These are phyloP conservation scores for Serendipita vermifera DNA, from an alignment of 768 basidiomycete species.

Conservation along the genomic window DNA sequence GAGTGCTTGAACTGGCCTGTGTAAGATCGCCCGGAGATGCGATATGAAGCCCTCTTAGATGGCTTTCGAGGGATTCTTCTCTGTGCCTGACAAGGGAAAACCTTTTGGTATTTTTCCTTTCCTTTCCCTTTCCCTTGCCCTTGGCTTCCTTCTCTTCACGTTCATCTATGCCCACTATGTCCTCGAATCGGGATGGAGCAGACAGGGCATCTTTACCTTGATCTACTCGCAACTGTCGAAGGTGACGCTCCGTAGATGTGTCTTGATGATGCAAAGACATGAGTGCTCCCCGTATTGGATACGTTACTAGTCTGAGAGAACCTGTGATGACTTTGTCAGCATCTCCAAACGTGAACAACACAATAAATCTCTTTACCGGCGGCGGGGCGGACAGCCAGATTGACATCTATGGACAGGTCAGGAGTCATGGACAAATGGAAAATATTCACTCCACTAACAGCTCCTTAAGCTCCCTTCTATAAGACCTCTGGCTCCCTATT, in stretches of 20 bases:
- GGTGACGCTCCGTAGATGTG: constrained; percentile 28
- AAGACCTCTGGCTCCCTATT: constrained; percentile 26
- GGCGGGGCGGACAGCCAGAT: constrained; percentile 25
- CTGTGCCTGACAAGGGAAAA: neutral
- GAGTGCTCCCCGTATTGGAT: constrained; percentile 28
- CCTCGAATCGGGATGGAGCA: neutral
- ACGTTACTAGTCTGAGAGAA: constrained; percentile 23
- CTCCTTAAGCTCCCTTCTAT: constrained; percentile 27
- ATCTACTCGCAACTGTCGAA: constrained; percentile 24
- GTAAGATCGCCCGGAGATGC: neutral
- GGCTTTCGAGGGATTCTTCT: neutral
- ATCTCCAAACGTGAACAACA: neutral
- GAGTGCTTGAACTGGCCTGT: neutral
- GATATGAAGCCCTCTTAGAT: neutral
- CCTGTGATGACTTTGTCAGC: constrained; percentile 4
- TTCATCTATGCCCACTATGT: neutral
- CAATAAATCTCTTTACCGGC: too few species aligned
- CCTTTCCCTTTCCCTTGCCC: neutral
- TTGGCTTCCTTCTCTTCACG: neutral
- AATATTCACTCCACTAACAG: constrained; percentile 18
- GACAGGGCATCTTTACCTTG: constrained; percentile 22
- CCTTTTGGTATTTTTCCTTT: constrained; percentile 1
- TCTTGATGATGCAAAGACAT: constrained; percentile 26
- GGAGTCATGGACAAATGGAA: constrained; percentile 1
- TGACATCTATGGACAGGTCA: constrained; percentile 19